These are phyloP conservation scores for Ustanciosporium gigantosporum DNA, from an alignment of 1,284 basidiomycete genomes.

Conservation along the genomic window DNA sequence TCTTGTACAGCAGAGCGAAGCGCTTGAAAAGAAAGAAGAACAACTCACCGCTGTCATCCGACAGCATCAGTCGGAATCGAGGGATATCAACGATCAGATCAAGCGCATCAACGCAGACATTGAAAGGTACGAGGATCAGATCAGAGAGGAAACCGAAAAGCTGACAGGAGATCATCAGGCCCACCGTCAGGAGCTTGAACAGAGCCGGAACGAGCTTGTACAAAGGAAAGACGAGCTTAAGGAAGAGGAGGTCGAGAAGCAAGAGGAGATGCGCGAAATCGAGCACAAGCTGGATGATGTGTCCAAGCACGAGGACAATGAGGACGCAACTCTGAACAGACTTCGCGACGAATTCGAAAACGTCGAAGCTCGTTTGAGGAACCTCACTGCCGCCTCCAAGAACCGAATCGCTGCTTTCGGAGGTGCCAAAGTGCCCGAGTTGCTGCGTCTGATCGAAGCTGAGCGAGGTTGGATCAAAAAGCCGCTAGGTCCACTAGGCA, in stretches of 20 bases:
- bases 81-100: constrained; percentile 40
- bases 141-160: constrained; percentile 61
- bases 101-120: constrained; percentile 62
- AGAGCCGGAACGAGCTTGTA: constrained; percentile 26
- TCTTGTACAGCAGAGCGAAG: constrained; percentile 31
- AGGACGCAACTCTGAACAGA: constrained; percentile 7
- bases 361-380: constrained; percentile 5
- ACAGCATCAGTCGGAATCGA: constrained; percentile 28
- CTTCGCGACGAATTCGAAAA: constrained; percentile 10
- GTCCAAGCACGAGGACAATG: constrained; percentile 8
- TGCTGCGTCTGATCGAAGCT: constrained; percentile 65
- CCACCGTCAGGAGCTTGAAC: constrained; percentile 32
- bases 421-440: constrained; percentile 40
- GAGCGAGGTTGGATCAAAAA: constrained; percentile 61
- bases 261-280: constrained; percentile 25
- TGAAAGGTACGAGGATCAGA: constrained; percentile 65
- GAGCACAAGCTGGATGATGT: constrained; percentile 18
- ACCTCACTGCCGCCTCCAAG: constrained; percentile 10
- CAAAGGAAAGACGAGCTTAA: constrained; percentile 22
- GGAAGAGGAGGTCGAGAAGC: constrained; percentile 11
- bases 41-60: constrained; percentile 63
- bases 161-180: constrained; percentile 52
- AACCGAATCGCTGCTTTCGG: constrained; percentile 52
- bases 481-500: constrained; percentile 73
- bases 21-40: constrained; percentile 49